Conservation (phyloP, 2,329 filamentous ascomycete species). For the Ophiobolus disseminans region DNA sequence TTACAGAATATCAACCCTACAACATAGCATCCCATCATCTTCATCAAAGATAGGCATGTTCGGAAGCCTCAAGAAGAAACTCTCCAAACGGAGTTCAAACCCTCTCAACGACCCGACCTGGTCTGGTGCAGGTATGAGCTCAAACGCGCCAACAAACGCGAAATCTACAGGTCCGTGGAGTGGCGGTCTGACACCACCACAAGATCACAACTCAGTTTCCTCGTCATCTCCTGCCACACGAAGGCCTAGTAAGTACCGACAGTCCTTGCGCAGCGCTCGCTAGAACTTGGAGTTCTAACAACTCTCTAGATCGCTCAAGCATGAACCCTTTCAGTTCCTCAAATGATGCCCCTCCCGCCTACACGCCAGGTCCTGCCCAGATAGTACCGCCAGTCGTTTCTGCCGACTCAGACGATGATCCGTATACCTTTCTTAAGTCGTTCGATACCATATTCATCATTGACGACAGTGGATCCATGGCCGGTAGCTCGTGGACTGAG, state of each 20-base stretch:
- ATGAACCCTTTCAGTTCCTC: slow-evolving; percentile 37
- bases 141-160: slow-evolving; percentile 6
- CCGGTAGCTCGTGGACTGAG: slow-evolving; percentile 76
- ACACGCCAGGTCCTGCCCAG: slow-evolving; percentile 41
- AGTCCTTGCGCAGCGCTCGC: not conserved
- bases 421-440: slow-evolving; percentile 74
- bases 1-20: slow-evolving; percentile 2
- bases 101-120: slow-evolving; percentile 9
- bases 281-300: slow-evolving; percentile 2
- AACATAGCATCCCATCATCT: slow-evolving; percentile 1
- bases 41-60: slow-evolving; percentile 17
- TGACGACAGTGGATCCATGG: slow-evolving; percentile 92
- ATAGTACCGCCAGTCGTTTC: slow-evolving; percentile 6
- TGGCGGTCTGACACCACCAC: slow-evolving; percentile 24
- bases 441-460: slow-evolving; percentile 93
- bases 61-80: slow-evolving; percentile 20
- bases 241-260: slow-evolving; percentile 45
- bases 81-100: slow-evolving; percentile 20
- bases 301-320: slow-evolving; percentile 29
- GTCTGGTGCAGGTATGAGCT: slow-evolving; percentile 6
- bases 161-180: slow-evolving; percentile 18
- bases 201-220: slow-evolving; percentile 25
- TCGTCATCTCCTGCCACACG: slow-evolving; percentile 44
- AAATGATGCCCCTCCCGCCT: slow-evolving; percentile 53
- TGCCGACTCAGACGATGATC: slow-evolving; percentile 54